phyloP scores from a whole-genome alignment of 1,284 basidiomycete species.

The Sphaerobolus stellatus region DNA sequence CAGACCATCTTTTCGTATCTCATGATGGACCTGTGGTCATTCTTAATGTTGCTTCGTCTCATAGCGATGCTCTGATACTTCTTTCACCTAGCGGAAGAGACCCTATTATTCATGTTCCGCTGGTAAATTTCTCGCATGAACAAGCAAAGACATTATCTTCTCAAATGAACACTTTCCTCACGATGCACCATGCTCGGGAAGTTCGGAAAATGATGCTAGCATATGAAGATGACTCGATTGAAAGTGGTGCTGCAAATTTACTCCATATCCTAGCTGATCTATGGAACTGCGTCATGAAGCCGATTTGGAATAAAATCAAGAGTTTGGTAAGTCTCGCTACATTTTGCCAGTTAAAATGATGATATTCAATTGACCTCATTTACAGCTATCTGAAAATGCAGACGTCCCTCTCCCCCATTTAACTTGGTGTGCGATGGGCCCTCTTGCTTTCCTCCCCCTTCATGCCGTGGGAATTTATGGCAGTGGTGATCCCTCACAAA shows the following conservation, averaged over 20 bases:
- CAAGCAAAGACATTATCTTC: not conserved
- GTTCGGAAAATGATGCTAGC: not conserved
- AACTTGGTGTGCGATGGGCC: constrained; percentile 35
- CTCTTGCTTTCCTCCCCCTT: constrained; percentile 30
- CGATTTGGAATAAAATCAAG: constrained; percentile 4
- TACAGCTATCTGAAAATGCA: not conserved
- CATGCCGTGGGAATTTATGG: constrained; percentile 33
- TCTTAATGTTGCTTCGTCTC: constrained; percentile 10
- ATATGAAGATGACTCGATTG: not conserved
- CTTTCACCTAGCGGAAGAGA: not conserved
- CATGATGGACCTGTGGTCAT: constrained; percentile 11
- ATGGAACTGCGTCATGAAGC: constrained; percentile 12
- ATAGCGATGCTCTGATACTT: constrained; percentile 15
- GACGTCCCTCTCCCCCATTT: constrained; percentile 15
- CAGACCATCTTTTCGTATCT: constrained; percentile 4
- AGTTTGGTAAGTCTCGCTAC: not conserved
- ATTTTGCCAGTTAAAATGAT: no score
- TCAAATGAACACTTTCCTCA: not conserved
- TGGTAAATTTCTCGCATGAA: not conserved
- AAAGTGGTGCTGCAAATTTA: no score
- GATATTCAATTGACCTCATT: no score
- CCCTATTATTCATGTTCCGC: not conserved
- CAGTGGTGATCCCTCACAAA: not conserved
- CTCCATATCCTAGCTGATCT: constrained; percentile 1
- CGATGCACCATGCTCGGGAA: not conserved